These are phyloP conservation scores for Glarea lozoyensis DNA, from an alignment of 495 filamentous ascomycete genomes.

Conservation along the genomic window DNA sequence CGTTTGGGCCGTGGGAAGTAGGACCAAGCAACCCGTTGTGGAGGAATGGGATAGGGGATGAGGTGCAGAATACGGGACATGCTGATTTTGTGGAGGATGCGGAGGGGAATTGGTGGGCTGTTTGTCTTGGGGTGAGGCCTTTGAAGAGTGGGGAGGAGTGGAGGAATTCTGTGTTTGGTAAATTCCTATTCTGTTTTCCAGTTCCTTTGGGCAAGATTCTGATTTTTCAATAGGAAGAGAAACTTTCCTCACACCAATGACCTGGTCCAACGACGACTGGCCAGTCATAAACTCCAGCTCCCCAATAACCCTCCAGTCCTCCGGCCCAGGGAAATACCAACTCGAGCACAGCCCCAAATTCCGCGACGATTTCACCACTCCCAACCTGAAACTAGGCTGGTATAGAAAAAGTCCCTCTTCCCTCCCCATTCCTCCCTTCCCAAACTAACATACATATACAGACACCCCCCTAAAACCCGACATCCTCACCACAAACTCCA, in stretches of 20 bases:
- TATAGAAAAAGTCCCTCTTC: conserved; percentile 31
- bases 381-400: conserved; percentile 27
- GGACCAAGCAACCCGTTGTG: conserved; percentile 21
- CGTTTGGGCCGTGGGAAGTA: conserved; percentile 33
- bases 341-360: neutral
- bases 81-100: conserved; percentile 30
- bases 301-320: neutral
- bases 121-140: conserved; percentile 36
- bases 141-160: conserved; percentile 19
- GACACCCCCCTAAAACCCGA: conserved; percentile 12
- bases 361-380: conserved; percentile 31
- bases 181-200: neutral
- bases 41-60: conserved; percentile 27
- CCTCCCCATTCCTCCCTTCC: neutral
- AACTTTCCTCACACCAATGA: conserved; percentile 35
- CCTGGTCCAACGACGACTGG: conserved; percentile 38
- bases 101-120: conserved; percentile 28
- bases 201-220: conserved; percentile 10
- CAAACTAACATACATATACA: too few species aligned
- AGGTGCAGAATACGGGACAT: conserved; percentile 34
- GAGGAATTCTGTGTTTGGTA: conserved; percentile 18
- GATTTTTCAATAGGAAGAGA: conserved; percentile 36
- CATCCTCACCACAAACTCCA: neutral
- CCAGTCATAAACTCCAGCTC: conserved; percentile 34
- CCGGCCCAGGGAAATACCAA: neutral